These are phyloP conservation scores for Solanum chiquidenum DNA, from an alignment of 257 asterid species.

Conservation along the genomic window DNA sequence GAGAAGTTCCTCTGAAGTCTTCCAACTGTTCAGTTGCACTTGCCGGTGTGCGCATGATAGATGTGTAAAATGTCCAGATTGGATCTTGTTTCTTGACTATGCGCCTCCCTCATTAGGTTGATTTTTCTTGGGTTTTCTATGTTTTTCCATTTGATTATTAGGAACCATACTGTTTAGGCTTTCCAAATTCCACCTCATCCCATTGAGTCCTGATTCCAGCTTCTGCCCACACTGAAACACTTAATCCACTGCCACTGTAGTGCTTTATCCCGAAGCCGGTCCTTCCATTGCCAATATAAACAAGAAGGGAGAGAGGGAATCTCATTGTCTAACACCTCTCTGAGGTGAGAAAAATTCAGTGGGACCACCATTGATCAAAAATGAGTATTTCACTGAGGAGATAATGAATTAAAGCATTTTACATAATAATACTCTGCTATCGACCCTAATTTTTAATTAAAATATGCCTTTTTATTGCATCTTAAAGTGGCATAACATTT, in stretches of 20 bases:
- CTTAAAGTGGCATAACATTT: conserved; percentile 8
- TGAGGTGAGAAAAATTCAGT: background rate
- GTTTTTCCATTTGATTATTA: background rate
- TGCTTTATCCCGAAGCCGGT: background rate
- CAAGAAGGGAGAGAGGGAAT: background rate
- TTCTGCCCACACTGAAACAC: background rate
- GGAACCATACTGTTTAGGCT: background rate
- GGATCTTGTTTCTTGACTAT: background rate
- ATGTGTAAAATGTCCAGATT: background rate
- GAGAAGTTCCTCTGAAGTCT: background rate
- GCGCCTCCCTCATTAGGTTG: background rate
- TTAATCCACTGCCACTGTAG: background rate
- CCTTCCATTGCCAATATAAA: background rate
- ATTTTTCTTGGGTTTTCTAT: background rate
- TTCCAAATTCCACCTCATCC: background rate
- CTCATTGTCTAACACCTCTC: background rate
- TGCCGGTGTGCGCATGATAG: background rate
- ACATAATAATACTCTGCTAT: background rate
- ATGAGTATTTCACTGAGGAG: background rate
- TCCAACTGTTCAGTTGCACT: background rate
- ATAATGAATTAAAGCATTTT: background rate
- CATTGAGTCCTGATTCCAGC: background rate
- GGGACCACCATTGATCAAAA: background rate
- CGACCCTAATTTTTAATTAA: background rate
- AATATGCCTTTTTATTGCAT: background rate